Base-by-base conservation (phyloP, 805 yeast species). In the Starmerella vitae region DNA sequence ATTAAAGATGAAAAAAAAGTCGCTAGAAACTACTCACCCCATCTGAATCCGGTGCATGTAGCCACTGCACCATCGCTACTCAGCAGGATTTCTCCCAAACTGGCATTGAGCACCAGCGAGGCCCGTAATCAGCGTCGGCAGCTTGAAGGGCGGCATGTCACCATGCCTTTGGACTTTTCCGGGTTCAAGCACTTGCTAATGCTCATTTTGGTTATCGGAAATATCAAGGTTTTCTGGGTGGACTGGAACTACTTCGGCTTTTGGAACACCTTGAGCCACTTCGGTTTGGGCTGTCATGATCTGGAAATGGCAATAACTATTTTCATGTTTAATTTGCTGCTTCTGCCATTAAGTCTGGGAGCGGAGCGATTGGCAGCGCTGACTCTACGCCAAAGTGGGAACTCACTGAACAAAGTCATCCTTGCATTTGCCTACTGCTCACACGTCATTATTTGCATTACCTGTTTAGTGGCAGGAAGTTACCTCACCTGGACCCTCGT, bases 171-270 rank as follows among this genome's bases (percentile, higher is more conserved):
- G 17, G 51, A 47, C 30, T 42, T 50, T 25, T 39, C 49, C 9
- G 70, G 70, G 13, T 59, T 65, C 48, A 58, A 59, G 33, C 66
- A 65, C 40, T 49, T 66, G 33, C 55, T 61, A 12, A 52, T 63
- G 57, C 57, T 65, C 12, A 48, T 62, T 2, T 56, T 66, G 19
- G 52, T 57, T 20, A 52, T 57, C 21, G 63, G 67, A 26, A 64
- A 65, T 36, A 43, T 63, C 29, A 58, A 67, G n/a, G 52, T 64
- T 21, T 43, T 64, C 25, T 45, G 57, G 30, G 60, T 57, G 30
- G 65, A 65, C 46, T 62, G 60, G 49, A 45, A 48, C 18, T 57
- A 51, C 36, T 56, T 59, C 38, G 69, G 68, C 24, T 47, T 63
- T 33, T 47, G 55, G 27, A 52, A 51, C 39, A 49, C 59, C 6